Conservation (phyloP, 2,329 filamentous ascomycete species). For the Chaetothyriales sp. region DNA sequence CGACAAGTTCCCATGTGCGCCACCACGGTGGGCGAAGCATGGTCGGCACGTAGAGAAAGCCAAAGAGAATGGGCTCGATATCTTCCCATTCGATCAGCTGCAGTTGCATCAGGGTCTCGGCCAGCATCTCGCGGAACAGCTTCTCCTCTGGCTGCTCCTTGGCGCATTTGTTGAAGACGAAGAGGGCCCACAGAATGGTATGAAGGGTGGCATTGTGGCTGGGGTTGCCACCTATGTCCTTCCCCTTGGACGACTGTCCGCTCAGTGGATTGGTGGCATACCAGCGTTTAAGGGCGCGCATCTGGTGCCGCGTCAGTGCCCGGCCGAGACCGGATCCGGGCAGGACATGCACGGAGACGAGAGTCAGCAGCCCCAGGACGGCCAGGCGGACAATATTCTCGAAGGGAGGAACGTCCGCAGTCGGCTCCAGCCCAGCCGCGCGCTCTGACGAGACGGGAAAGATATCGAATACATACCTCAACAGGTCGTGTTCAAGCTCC, state of each 20-base stretch:
- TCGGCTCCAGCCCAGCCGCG: not conserved
- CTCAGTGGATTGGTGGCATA: not conserved
- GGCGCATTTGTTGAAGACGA: constrained; percentile 13
- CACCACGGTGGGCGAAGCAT: constrained; percentile 7
- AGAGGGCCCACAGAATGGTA: constrained; percentile 17
- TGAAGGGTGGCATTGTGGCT: not conserved
- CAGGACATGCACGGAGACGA: constrained; percentile 9
- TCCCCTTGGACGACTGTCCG: not conserved
- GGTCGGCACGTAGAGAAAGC: constrained; percentile 9
- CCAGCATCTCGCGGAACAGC: constrained; percentile 5
- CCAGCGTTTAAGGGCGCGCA: constrained; percentile 7
- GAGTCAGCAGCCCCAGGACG: constrained; percentile 7
- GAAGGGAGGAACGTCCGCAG: constrained; percentile 4
- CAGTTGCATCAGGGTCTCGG: constrained; percentile 1
- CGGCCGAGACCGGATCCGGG: constrained; percentile 11
- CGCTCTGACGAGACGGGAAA: constrained; percentile 1
- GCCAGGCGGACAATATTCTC: constrained; percentile 11
- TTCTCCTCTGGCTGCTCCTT: constrained; percentile 6
- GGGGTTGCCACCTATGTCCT: not conserved
- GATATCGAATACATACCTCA: constrained; percentile 20
- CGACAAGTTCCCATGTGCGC: constrained; percentile 5
- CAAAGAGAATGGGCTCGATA: constrained; percentile 6
- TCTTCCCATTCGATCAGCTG: constrained; percentile 7
- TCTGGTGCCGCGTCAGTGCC: constrained; percentile 13
- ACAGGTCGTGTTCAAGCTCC: constrained; percentile 25